phyloP scores from a whole-genome alignment of 164 flowering plant species.

The Kingdonia uniflora region DNA sequence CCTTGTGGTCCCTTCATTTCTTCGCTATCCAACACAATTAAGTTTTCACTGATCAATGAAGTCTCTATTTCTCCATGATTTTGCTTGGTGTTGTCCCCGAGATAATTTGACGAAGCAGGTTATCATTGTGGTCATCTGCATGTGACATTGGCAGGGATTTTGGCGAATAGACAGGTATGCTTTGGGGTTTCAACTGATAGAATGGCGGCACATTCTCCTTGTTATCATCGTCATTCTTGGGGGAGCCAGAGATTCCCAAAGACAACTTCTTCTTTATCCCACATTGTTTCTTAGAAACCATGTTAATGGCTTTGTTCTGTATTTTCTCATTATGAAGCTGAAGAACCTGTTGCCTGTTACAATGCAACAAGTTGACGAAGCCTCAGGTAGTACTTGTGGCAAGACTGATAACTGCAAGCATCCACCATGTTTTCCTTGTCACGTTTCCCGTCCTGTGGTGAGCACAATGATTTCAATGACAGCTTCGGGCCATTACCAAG shows the following conservation, averaged over 20 bases:
- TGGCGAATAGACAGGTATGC: not conserved
- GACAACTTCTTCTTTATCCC: conserved; percentile 8
- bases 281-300: not conserved
- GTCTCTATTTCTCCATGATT: conserved; percentile 1
- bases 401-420: conserved; percentile 1
- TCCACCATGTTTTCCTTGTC: conserved; percentile 10
- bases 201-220: conserved; percentile 7
- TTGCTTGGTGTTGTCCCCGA: too few relatives aligned
- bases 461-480: conserved; percentile 20
- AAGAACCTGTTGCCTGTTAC: conserved; percentile 7
- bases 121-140: conserved; percentile 1
- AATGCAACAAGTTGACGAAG: conserved; percentile 5
- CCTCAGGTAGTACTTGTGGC: conserved; percentile 1
- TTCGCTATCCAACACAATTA: conserved; percentile 72
- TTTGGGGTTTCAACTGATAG: not conserved
- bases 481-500: conserved; percentile 17
- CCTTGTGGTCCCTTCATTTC: conserved; percentile 24
- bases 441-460: conserved; percentile 10
- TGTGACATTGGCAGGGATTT: conserved; percentile 5
- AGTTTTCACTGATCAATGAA: conserved; percentile 16
- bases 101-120: too few relatives aligned
- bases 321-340: conserved; percentile 5
- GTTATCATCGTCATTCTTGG: conserved; percentile 5
- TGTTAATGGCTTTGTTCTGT: not conserved
- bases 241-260: conserved; percentile 4